Conservation (phyloP, 2,329 filamentous ascomycete species). For the Ceratocystis colombiana region DNA sequence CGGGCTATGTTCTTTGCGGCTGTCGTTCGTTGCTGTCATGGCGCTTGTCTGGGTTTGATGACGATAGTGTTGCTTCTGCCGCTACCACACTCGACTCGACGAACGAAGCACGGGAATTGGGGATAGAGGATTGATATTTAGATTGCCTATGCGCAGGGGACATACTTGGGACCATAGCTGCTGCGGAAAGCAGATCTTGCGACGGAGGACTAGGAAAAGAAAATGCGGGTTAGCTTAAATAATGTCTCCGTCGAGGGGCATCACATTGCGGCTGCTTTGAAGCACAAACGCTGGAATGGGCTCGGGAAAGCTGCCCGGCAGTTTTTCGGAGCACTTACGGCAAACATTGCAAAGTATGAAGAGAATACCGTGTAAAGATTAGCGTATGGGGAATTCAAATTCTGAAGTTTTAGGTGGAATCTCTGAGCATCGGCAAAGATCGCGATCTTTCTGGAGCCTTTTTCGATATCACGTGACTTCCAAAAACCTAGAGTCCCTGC, state of each 20-base stretch:
- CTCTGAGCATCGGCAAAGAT: slow-evolving; percentile 23
- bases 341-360: slow-evolving; percentile 23
- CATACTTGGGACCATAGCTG: slow-evolving; percentile 56
- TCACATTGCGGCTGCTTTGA: background rate
- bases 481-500: background rate
- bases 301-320: background rate
- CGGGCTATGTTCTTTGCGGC: no score
- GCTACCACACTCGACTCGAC: no score
- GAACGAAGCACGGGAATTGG: no score
- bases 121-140: background rate
- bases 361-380: slow-evolving; percentile 13
- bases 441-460: slow-evolving; percentile 21
- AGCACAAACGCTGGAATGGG: background rate
- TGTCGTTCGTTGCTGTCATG: no score
- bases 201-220: slow-evolving; percentile 19
- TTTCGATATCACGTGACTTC: slow-evolving; percentile 22
- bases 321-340: slow-evolving; percentile 19
- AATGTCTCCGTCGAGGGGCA: background rate
- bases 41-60: no score
- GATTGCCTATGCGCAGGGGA: slow-evolving; percentile 11
- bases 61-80: no score
- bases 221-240: slow-evolving; percentile 6
- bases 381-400: background rate
- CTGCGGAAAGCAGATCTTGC: slow-evolving; percentile 43
- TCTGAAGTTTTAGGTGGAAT: slow-evolving; percentile 17